Percentiles rank a stretch among this genome's conserved stretches.
Conservation (phyloP, 2,329 filamentous ascomycete species). For the Fusarium newnesense region DNA sequence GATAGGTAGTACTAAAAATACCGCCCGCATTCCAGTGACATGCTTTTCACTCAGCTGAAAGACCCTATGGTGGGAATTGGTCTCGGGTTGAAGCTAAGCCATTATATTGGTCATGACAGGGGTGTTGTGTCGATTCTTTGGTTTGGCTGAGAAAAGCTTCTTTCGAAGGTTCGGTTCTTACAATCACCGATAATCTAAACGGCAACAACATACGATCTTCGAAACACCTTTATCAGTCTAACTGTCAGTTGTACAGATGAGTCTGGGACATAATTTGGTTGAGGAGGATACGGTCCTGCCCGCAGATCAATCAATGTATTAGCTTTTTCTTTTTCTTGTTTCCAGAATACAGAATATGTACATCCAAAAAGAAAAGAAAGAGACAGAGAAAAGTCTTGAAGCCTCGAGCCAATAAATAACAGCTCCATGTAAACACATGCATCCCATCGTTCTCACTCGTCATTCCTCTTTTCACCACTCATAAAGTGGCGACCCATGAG, state of each 20-base stretch:
- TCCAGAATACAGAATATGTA: not conserved
- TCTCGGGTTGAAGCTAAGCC: not conserved
- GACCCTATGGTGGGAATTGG: not conserved
- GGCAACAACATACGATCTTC: not conserved
- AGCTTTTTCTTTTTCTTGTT: not conserved
- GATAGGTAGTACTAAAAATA: conserved; percentile 21
- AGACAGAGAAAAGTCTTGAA: not conserved
- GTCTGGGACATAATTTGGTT: not conserved
- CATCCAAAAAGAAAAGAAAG: not conserved
- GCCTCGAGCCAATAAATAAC: not conserved
- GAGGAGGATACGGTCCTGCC: not conserved
- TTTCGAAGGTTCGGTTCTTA: conserved; percentile 2
- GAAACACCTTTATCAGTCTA: not conserved
- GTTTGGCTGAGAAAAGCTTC: conserved; percentile 4
- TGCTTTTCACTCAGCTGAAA: not conserved
- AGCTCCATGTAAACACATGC: not conserved
- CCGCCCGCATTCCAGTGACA: conserved; percentile 12
- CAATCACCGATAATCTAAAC: not conserved
- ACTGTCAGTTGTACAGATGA: not conserved
- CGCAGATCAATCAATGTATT: not conserved
- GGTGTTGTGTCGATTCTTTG: not conserved
- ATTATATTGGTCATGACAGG: not conserved
- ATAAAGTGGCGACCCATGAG: not conserved
- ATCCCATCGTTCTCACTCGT: not conserved
- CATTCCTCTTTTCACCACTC: not conserved